Evolutionary conservation across 352 stramenopile species (phyloP), one percentile per base, ranked within the genome.

Genomic region (Pythium biforme): DNA sequence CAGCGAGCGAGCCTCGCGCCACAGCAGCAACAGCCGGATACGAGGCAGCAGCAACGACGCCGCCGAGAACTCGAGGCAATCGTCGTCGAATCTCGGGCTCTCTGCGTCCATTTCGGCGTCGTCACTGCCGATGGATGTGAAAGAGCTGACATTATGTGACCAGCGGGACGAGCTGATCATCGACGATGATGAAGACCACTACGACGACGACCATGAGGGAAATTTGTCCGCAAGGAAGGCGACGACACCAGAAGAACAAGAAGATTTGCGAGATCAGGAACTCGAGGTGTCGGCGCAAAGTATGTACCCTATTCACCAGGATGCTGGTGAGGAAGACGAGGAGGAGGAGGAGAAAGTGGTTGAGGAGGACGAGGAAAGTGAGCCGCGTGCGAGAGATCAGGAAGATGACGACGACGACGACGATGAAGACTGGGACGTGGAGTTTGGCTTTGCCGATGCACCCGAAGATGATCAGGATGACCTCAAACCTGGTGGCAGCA

Each of bases 371-470:
- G 37, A 17, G 6, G 6, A 5, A 20, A 19, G 1, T 19, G 37
- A 43, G 37, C 37, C 4, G 17, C 12, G 9, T 19, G 7, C 29
- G 17, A 47, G 22, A 33, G 14, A 33, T 4, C 31, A 57, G 45
- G 27, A 46, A 27, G 57, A 46, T 5, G 56, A 48, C 12, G 47
- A 50, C 1, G 33, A 91, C 11, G 69, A 77, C 4, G 75, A 80
- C 5, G 76, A 86, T 23, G 76, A 86, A 50, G 79, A 93, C 62
- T 93, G 84, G 84, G 84, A 93, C 60, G 79, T 77, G 29, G 82
- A 93, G 72, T 90, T 93, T 62, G 83, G 83, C 34, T 90, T 93
- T 48, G 75, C 69, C 0, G 71, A 79, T 2, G 29, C 50, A 3
- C 62, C 59, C 5, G 69, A 77, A 9, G 72, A 88, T 45, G 78